Percentiles rank a stretch among this genome's conserved stretches.
These are phyloP conservation scores for Diaporthe batatas DNA, from an alignment of 2,329 filamentous ascomycete genomes.

Conservation along the genomic window DNA sequence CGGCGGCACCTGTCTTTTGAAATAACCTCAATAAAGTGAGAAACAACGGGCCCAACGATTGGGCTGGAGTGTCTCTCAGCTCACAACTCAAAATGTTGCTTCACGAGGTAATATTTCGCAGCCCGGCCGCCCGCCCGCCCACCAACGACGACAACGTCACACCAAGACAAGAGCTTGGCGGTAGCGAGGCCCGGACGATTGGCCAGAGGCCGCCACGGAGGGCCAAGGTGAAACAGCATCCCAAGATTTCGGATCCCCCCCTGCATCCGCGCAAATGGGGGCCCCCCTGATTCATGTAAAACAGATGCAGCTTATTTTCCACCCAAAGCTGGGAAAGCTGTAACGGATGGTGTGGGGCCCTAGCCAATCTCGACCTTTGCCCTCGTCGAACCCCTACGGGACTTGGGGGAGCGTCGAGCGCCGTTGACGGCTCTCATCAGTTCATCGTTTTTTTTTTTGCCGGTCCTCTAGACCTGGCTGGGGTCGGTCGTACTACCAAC, in stretches of 20 bases:
- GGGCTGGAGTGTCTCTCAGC: conserved; percentile 8
- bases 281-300: conserved; percentile 32
- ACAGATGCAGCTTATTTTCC: conserved; percentile 21
- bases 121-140: conserved; percentile 1
- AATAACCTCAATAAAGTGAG: not conserved
- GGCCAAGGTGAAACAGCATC: conserved; percentile 32
- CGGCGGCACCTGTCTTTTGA: not conserved
- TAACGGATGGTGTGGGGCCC: conserved; percentile 23
- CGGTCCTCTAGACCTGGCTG: conserved; percentile 25
- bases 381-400: not conserved
- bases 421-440: not conserved
- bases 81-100: conserved; percentile 19
- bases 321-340: conserved; percentile 15
- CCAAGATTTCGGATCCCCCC: conserved; percentile 28
- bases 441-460: conserved; percentile 3
- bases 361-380: conserved; percentile 9
- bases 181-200: conserved; percentile 27
- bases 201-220: conserved; percentile 31
- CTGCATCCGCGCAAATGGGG: conserved; percentile 28
- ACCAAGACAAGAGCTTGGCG: conserved; percentile 25
- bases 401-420: not conserved
- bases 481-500: too few relatives aligned
- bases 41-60: conserved; percentile 7
- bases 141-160: not conserved
- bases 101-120: conserved; percentile 11